Evolutionary conservation across 2,329 filamentous ascomycete genomes (phyloP).

Genomic region (Fusarium brachygibbosum): DNA sequence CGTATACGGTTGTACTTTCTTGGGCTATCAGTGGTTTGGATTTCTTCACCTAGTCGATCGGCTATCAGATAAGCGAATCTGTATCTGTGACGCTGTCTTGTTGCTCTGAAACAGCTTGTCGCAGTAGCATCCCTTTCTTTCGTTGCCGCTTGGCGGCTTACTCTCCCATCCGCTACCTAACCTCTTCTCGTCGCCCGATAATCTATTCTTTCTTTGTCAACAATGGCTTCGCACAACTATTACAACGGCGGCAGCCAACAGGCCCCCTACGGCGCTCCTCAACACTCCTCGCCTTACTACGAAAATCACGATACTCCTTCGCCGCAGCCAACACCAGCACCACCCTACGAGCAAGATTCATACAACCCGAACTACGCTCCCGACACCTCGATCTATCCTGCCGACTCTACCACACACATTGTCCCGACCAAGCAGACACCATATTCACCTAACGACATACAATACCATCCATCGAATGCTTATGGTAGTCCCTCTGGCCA

Average conservation of each 20-base stretch:
- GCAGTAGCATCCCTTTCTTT: conserved; percentile 37
- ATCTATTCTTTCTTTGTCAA: conserved; percentile 20
- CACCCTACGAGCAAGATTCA: conserved; percentile 53
- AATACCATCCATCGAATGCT: conserved; percentile 41
- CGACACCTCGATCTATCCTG: conserved; percentile 40
- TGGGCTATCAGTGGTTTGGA: not conserved
- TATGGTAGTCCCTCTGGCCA: conserved; percentile 48
- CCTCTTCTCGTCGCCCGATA: conserved; percentile 25
- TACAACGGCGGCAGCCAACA: conserved; percentile 64
- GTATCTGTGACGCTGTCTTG: conserved; percentile 19
- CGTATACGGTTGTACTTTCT: not conserved
- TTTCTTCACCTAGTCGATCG: not conserved
- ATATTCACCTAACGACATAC: conserved; percentile 42
- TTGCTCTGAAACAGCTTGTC: conserved; percentile 32
- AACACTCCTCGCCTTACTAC: conserved; percentile 59
- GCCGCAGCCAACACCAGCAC: conserved; percentile 55
- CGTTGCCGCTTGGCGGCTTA: conserved; percentile 42
- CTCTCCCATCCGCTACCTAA: conserved; percentile 19
- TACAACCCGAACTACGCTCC: conserved; percentile 51
- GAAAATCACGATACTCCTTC: conserved; percentile 59
- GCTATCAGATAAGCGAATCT: conserved; percentile 14
- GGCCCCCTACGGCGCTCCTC: conserved; percentile 53
- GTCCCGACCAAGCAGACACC: conserved; percentile 39
- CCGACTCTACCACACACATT: conserved; percentile 35
- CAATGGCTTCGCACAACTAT: conserved; percentile 76